Evolutionary conservation across 768 basidiomycete species (phyloP), one percentile per base, ranked within the genome.

Genomic region (Xerocomellus amylosporus): DNA sequence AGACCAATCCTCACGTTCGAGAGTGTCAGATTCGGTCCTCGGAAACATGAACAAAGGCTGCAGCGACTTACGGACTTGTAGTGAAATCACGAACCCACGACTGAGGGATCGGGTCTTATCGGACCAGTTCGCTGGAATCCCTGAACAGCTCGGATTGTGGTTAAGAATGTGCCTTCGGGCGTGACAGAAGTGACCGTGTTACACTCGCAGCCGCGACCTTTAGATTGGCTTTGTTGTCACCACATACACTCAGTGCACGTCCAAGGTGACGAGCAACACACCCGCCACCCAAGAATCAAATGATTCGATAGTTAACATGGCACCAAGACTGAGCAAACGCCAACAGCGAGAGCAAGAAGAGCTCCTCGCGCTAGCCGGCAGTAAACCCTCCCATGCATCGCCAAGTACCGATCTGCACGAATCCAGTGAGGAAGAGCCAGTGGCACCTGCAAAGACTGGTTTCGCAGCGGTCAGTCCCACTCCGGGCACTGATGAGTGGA

Each of bases 321-420:
- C 87, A 53, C 83, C 87, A 20, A 78, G 88, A 58, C 72, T 87
- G 37, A 94, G 83, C 72, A 95, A 92, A 72, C 79, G 93, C 45
- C 92, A 93, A 69, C 90, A 94, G 64, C 76, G 93, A 43, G 90
- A 93, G 64, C 78, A 85, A 22, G 90, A 93, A 55, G 90, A 95
- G 59, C 80, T 95, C 2, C 77, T 82, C 34, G 79, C 82, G 1
- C 77, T 87, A 37, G 63, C 72, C 2, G 63, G 71, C 14, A 67
- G 61, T 5, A 65, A 60, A 19, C 70, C 66, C 0, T 51, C 58
- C 5, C 34, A 50, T 1, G 54, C 50, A 10, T 26, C 58, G 12
- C 49, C 44, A 17, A 46, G 10, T 38, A 15, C 36, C n/a, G 60
- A 67, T 57, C 55, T n/a, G 0, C 58, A 54, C 14, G 51, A 47